Conservation (phyloP, 495 filamentous ascomycete species). For the Podospora pseudopauciseta region DNA sequence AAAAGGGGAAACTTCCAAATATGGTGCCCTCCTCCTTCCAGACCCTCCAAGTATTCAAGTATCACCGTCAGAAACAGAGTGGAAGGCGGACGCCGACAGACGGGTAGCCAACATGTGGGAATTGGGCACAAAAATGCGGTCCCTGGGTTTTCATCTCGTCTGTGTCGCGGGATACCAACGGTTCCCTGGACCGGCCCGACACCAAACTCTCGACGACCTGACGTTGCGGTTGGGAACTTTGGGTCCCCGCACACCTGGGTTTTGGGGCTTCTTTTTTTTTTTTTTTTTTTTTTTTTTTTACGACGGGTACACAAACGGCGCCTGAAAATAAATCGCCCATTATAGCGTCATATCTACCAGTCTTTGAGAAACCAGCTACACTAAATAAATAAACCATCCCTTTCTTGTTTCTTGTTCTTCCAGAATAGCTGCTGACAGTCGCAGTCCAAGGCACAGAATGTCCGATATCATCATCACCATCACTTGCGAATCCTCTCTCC, state of each 20-base stretch:
- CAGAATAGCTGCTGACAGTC: not conserved
- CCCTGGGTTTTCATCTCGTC: not conserved
- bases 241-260: not conserved
- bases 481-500: not conserved
- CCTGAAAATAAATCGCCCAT: not conserved
- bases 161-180: not conserved
- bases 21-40: not conserved
- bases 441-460: not conserved
- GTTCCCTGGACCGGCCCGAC: constrained; percentile 3
- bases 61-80: not conserved
- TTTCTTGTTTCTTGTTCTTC: not conserved
- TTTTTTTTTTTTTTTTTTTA: not conserved
- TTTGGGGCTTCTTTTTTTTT: not conserved
- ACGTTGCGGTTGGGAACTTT: not conserved
- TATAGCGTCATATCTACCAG: not conserved
- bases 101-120: not conserved
- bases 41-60: not conserved
- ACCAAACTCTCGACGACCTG: not conserved
- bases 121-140: not conserved
- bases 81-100: not conserved
- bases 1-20: constrained; percentile 11
- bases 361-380: not conserved
- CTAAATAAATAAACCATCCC: not conserved
- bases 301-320: constrained; percentile 1
- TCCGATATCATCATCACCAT: not conserved